Percentiles rank a stretch among this genome's conserved stretches.
Conservation (phyloP, 306 rosid genomes). For the Castanopsis chinensis region DNA sequence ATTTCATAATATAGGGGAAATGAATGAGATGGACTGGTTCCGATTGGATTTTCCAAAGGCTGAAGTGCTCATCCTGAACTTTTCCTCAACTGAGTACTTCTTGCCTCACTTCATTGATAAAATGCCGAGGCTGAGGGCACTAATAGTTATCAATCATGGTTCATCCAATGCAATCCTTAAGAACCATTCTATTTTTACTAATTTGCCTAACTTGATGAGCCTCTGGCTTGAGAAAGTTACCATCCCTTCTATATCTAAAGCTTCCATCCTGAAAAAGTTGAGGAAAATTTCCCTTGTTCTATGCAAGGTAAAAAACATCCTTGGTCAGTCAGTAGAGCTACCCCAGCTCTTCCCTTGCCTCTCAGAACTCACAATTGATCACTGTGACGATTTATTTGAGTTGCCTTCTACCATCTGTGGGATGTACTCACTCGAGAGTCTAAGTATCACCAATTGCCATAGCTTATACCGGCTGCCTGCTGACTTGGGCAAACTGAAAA, state of each 20-base stretch:
- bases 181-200: slow-evolving; percentile 46
- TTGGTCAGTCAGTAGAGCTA: slow-evolving; percentile 36
- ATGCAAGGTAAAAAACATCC: slow-evolving; percentile 53
- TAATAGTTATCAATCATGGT: slow-evolving; percentile 56
- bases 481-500: slow-evolving; percentile 47
- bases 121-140: slow-evolving; percentile 84
- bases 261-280: slow-evolving; percentile 31
- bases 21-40: slow-evolving; percentile 80
- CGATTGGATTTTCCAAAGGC: slow-evolving; percentile 71
- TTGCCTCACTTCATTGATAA: slow-evolving; percentile 65
- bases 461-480: slow-evolving; percentile 48
- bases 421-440: slow-evolving; percentile 43
- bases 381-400: slow-evolving; percentile 61
- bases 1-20: slow-evolving; percentile 57
- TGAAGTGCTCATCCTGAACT: slow-evolving; percentile 77
- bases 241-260: slow-evolving; percentile 45
- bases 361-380: slow-evolving; percentile 69
- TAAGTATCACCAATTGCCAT: slow-evolving; percentile 85
- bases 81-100: slow-evolving; percentile 58
- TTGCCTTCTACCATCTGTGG: slow-evolving; percentile 67
- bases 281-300: slow-evolving; percentile 61
- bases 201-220: slow-evolving; percentile 52
- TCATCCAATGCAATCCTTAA: slow-evolving; percentile 53
- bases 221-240: slow-evolving; percentile 88
- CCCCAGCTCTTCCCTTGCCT: slow-evolving; percentile 55